Conservation (phyloP, 2,329 filamentous ascomycete species). For the Pyricularia pennisetigena region DNA sequence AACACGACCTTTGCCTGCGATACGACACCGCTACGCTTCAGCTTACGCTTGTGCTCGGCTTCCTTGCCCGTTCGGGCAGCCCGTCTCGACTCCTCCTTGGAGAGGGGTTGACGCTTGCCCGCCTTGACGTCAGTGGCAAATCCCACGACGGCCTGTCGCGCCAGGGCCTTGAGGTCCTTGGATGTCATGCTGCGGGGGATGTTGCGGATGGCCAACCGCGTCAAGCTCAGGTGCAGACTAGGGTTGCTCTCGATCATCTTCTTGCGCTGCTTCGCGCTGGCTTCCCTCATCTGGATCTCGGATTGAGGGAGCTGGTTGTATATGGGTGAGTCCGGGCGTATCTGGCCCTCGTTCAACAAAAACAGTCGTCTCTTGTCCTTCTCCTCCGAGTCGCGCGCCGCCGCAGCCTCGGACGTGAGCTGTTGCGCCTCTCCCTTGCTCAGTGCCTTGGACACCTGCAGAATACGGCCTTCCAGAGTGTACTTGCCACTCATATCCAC, state of each 20-base stretch:
- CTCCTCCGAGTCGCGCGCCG: constrained; percentile 52
- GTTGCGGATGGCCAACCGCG: constrained; percentile 84
- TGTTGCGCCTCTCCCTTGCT: constrained; percentile 70
- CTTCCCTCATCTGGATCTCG: constrained; percentile 81
- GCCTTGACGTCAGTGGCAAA: constrained; percentile 85
- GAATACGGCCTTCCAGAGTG: constrained; percentile 79
- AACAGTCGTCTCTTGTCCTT: constrained; percentile 88
- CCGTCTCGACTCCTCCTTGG: constrained; percentile 78
- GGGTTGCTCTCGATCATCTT: constrained; percentile 87
- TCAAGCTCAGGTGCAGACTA: constrained; percentile 77
- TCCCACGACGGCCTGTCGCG: constrained; percentile 83
- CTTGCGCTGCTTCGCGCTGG: constrained; percentile 79
- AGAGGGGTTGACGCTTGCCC: constrained; percentile 65
- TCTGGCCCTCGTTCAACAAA: constrained; percentile 76
- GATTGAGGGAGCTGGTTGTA: constrained; percentile 66
- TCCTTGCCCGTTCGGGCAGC: constrained; percentile 72
- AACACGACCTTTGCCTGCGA: constrained; percentile 93
- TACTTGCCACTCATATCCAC: constrained; percentile 76
- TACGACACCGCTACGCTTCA: constrained; percentile 77
- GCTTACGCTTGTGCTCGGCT: constrained; percentile 69
- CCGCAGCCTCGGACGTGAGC: constrained; percentile 62
- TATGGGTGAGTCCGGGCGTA: constrained; percentile 66
- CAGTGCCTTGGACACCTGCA: constrained; percentile 79
- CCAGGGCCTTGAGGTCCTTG: constrained; percentile 85
- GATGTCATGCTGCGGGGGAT: constrained; percentile 73